Base-by-base conservation (phyloP, 2,329 filamentous ascomycete genomes). In the Diaporthe caulivora region DNA sequence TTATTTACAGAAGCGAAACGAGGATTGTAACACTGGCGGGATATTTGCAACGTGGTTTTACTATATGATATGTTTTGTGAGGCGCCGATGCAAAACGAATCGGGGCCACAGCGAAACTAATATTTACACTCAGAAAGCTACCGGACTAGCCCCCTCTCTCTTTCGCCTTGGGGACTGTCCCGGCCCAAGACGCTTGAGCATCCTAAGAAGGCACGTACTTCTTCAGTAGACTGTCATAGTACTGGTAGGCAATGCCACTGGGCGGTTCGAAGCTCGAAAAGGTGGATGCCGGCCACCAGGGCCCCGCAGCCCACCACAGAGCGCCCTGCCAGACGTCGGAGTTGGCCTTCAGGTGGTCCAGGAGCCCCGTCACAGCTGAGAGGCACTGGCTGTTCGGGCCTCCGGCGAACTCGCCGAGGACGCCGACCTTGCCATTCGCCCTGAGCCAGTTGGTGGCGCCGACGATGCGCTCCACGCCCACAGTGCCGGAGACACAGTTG, bases 341-440 rank as follows among this genome's bases (percentile, higher is more conserved):
- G 80, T 90, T 90, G 67, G 85, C 83, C 62, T 83, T 79, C 79
- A 91, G 82, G 77, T 88, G 82, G 71, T 85, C 81, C 68, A 91
- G 83, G 80, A 89, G 83, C 26, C 86, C 86, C 77, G 84, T 83
- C 71, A 91, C 78, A 29, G 89, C 89, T 4, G 81, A 75, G 77
- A 86, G 82, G 78, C 89, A 91, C 67, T 82, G 79, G 1, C 81
- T 71, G 80, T 89, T 89, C 72, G 85, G 79, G 3, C 85, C 87
- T 34, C 87, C 89, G 7, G 88, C 88, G 31, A 85, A 87, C 83
- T 91, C 89, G 76, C 89, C 89, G 29, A 91, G 77, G 76, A 90
- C 82, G 40, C 84, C 88, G 74, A 83, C 81, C 84, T 90, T 90
- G 77, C 82, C 81, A 81, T 90, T 90, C 26, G 82, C 81, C 77